A percentile compares a stretch with the other conserved stretches of the same genome.
phyloP scores from a whole-genome alignment of 129 eudicot genomes.

The Lactuca sativa region DNA sequence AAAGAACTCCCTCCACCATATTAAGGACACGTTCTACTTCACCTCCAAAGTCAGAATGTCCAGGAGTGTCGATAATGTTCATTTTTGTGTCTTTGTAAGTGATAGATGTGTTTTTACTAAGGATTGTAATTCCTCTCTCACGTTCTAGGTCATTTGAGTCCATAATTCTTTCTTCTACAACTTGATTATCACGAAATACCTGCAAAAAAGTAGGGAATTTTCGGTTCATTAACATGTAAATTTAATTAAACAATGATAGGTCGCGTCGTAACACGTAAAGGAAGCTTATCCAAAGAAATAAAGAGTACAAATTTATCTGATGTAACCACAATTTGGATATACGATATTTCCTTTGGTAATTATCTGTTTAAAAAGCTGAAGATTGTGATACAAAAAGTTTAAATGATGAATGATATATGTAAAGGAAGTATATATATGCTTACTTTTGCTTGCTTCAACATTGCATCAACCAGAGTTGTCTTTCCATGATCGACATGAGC shows the following conservation, averaged over 20 bases:
- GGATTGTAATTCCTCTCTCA: slow-evolving; percentile 97
- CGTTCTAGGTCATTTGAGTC: slow-evolving; percentile 99
- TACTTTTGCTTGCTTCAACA: slow-evolving; percentile 97
- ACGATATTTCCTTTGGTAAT: too few relatives aligned
- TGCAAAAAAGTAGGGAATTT: slow-evolving; percentile 34
- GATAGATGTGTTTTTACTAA: slow-evolving; percentile 95
- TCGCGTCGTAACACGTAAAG: not conserved
- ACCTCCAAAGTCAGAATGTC: slow-evolving; percentile 99
- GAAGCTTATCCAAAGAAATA: not conserved
- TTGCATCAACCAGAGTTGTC: slow-evolving; percentile 93
- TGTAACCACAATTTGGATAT: not conserved
- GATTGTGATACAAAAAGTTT: not conserved
- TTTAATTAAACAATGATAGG: not conserved
- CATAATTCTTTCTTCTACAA: slow-evolving; percentile 96
- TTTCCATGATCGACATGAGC: slow-evolving; percentile 99
- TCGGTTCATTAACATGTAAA: slow-evolving; percentile 8
- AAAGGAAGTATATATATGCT: not conserved
- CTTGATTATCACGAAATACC: slow-evolving; percentile 98
- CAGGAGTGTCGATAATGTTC: slow-evolving; percentile 96
- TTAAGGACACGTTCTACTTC: slow-evolving; percentile 98
- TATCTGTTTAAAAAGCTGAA: not conserved
- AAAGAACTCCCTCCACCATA: slow-evolving; percentile 95
- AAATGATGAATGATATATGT: not conserved
- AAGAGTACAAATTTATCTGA: not conserved
- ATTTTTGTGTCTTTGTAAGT: slow-evolving; percentile 85